phyloP scores from a whole-genome alignment of 352 stramenopile genomes.

The Thraustotheca clavata region DNA sequence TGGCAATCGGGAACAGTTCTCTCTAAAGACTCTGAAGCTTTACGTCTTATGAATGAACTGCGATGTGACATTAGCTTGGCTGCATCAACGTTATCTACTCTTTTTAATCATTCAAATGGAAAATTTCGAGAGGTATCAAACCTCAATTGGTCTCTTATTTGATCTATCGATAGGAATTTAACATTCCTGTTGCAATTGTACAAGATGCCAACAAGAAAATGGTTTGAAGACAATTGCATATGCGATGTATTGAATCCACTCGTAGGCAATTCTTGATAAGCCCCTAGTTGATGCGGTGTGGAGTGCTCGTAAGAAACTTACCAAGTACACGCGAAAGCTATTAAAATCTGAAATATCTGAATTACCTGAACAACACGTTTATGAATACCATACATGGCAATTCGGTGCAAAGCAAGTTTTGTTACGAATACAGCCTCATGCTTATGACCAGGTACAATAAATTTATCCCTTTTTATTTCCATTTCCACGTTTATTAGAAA shows the following conservation, averaged over 20 bases:
- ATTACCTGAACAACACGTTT: conserved; percentile 9
- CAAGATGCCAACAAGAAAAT: conserved; percentile 24
- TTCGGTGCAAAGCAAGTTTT: conserved; percentile 46
- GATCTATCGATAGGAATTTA: not conserved
- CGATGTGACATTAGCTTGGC: conserved; percentile 66
- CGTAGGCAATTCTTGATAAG: conserved; percentile 49
- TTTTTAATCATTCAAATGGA: conserved; percentile 49
- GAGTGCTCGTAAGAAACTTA: conserved; percentile 26
- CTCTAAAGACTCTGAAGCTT: conserved; percentile 45
- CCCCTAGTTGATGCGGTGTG: conserved; percentile 24
- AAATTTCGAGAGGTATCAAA: conserved; percentile 24
- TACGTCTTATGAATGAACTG: conserved; percentile 52
- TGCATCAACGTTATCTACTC: conserved; percentile 48
- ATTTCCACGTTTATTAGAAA: not conserved
- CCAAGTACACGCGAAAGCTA: conserved; percentile 25
- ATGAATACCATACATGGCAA: conserved; percentile 57
- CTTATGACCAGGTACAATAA: conserved; percentile 13
- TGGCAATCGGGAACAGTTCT: conserved; percentile 25
- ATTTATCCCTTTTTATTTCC: too few species aligned
- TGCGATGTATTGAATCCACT: too few species aligned
- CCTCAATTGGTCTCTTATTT: not conserved
- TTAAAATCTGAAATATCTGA: conserved; percentile 24
- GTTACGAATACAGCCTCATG: conserved; percentile 41
- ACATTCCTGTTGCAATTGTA: not conserved
- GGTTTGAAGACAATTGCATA: too few species aligned